These are phyloP conservation scores for Leccinum subtestaceum DNA, from an alignment of 768 basidiomycete genomes.

Conservation along the genomic window DNA sequence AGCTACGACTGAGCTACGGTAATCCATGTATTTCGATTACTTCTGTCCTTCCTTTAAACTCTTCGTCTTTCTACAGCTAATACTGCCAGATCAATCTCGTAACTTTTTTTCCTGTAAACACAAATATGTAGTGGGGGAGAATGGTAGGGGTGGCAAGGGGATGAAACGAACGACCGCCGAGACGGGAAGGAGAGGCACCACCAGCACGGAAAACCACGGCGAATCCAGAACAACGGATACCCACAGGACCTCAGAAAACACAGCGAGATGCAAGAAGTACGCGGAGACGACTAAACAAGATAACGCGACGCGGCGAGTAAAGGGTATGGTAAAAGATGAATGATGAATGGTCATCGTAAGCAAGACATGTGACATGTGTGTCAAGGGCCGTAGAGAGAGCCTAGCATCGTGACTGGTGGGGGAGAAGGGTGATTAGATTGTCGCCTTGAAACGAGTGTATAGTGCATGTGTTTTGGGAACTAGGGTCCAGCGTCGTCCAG, in stretches of 20 bases:
- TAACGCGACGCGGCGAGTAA: slow-evolving; percentile 28
- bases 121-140: slow-evolving; percentile 19
- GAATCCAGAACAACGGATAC: slow-evolving; percentile 19
- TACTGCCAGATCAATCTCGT: slow-evolving; percentile 27
- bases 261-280: slow-evolving; percentile 22
- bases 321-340: slow-evolving; percentile 30
- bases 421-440: slow-evolving; percentile 23
- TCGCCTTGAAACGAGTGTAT: slow-evolving; percentile 26
- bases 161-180: slow-evolving; percentile 12
- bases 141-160: neutral
- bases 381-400: slow-evolving; percentile 11
- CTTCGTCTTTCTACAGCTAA: slow-evolving; percentile 26
- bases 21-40: slow-evolving; percentile 30
- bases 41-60: slow-evolving; percentile 31
- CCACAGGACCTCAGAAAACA: slow-evolving; percentile 23
- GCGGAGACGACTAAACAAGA: slow-evolving; percentile 29
- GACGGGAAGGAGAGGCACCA: slow-evolving; percentile 5
- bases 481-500: slow-evolving; percentile 9
- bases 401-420: slow-evolving; percentile 22
- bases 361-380: slow-evolving; percentile 26
- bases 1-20: slow-evolving; percentile 22
- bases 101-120: slow-evolving; percentile 22
- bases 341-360: slow-evolving; percentile 29
- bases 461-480: slow-evolving; percentile 16
- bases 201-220: slow-evolving; percentile 15